Base-by-base conservation (phyloP, 2,329 filamentous ascomycete genomes). In the Beauveria caledonica region DNA sequence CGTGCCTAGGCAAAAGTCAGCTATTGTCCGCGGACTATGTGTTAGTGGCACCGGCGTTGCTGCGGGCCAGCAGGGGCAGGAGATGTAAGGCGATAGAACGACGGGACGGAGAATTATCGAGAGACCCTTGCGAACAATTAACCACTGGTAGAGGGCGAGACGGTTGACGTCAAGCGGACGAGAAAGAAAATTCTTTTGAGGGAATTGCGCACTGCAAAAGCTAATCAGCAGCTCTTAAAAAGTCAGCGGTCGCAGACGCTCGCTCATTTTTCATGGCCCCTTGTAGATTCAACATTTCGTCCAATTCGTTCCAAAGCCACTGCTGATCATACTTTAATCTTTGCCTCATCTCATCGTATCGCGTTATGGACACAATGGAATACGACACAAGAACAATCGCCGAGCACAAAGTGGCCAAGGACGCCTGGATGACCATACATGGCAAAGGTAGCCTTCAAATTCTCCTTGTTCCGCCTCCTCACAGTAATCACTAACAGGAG, bases 371-470 rank as follows among this genome's bases (percentile, higher is more conserved):
- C 51, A 55, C 27, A 49, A 62, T 61, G 49, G 64, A 65, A 23
- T 71, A 66, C 58, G 68, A 67, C 51, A 64, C 69, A 33, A 74
- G 73, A 60, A 73, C 80, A 50, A 73, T 86, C 29, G 77, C 78
- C 9, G 70, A 69, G 33, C 83, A 86, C 67, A 81, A 76, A 51
- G 75, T 65, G 6, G 69, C 70, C 13, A 68, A 73, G 11, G 78
- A 84, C 67, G 67, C 77, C 17, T 86, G 82, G 82, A 75, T 85
- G 66, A 71, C 77, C 23, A 77, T 86, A 33, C 80, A 84, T 56
- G 80, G 81, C 42, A 75, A 84, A 82, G 84, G 56, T 51, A 40
- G 44, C 3, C 19, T 13, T 10, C 2, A 0, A 21, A 1, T 2
- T 27, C 13, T 40, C n/a, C 19, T 39, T 3, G 2, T 2, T 25